Percentiles rank a stretch among this genome's conserved stretches.
Conservation (phyloP, 2,329 filamentous ascomycete genomes). For the Stemphylium beticola region DNA sequence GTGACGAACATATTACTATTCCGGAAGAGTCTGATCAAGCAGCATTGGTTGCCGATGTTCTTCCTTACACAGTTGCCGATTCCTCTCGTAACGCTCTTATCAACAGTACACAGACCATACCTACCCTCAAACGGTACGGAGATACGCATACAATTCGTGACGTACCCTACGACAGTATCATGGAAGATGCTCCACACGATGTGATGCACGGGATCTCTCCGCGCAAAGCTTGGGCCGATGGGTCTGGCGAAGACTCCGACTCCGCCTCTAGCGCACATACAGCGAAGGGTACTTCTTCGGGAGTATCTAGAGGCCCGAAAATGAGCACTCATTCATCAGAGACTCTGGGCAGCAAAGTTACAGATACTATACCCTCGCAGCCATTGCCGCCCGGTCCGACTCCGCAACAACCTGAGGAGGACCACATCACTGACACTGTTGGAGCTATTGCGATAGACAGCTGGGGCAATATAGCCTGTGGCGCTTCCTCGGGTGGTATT, state of each 20-base stretch:
- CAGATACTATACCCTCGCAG: conserved; percentile 20
- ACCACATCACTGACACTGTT: conserved; percentile 89
- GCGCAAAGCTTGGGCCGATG: conserved; percentile 45
- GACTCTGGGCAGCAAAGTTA: conserved; percentile 2
- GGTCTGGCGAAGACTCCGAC: conserved; percentile 46
- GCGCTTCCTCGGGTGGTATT: conserved; percentile 95
- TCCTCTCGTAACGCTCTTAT: conserved; percentile 50
- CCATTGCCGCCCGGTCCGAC: conserved; percentile 5
- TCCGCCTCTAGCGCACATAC: conserved; percentile 32
- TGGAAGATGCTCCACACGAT: conserved; percentile 25
- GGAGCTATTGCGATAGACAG: conserved; percentile 92
- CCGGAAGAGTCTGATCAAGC: conserved; percentile 23
- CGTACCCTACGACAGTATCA: conserved; percentile 10
- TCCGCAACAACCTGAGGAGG: conserved; percentile 41
- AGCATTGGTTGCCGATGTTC: conserved; percentile 22
- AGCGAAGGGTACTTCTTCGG: conserved; percentile 24
- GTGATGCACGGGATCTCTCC: conserved; percentile 1
- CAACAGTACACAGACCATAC: conserved; percentile 52
- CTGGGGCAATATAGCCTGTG: conserved; percentile 86
- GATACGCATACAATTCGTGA: conserved; percentile 10
- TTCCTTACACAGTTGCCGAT: conserved; percentile 28
- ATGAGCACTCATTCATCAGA: conserved; percentile 11
- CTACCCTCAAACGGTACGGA: conserved; percentile 36
- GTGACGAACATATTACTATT: conserved; percentile 21
- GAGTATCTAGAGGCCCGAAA: conserved; percentile 14